phyloP scores from a whole-genome alignment of 2,329 filamentous ascomycete species.

The Aspergillus pseudoviridinutans region DNA sequence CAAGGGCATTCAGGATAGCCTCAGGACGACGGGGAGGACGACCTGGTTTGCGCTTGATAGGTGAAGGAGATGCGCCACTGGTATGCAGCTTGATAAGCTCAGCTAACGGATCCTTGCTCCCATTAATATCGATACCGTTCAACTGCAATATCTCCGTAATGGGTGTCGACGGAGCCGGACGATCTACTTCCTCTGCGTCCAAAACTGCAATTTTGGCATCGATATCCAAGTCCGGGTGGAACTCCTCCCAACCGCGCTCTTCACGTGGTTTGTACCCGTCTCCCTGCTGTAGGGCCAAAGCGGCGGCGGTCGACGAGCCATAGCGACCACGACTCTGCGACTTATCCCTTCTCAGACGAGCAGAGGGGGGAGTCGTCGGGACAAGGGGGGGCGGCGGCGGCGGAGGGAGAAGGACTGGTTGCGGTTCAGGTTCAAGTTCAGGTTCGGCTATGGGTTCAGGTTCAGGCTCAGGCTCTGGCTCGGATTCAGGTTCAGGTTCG shows the following conservation, averaged over 20 bases:
- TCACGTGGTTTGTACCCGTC: slow-evolving; percentile 97
- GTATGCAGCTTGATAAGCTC: slow-evolving; percentile 40
- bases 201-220: slow-evolving; percentile 75
- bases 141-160: slow-evolving; percentile 28
- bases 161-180: slow-evolving; percentile 53
- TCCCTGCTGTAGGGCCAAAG: slow-evolving; percentile 82
- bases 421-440: slow-evolving; percentile 6
- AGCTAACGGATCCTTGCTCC: slow-evolving; percentile 33
- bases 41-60: slow-evolving; percentile 58
- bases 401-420: slow-evolving; percentile 22
- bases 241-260: slow-evolving; percentile 96
- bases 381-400: slow-evolving; percentile 24
- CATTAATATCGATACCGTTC: slow-evolving; percentile 24
- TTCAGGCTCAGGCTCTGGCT: not conserved
- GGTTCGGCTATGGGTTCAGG: not conserved
- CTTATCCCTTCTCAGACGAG: slow-evolving; percentile 40
- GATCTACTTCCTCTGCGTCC: slow-evolving; percentile 80
- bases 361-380: slow-evolving; percentile 36
- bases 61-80: slow-evolving; percentile 36
- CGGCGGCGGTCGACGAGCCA: slow-evolving; percentile 77
- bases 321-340: slow-evolving; percentile 61
- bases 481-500: not conserved
- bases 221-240: slow-evolving; percentile 91
- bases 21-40: slow-evolving; percentile 62
- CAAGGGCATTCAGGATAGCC: slow-evolving; percentile 57